A percentile compares a stretch with the other conserved stretches of the same genome.
These are phyloP conservation scores for Phanerochaete carnosa DNA, from an alignment of 768 basidiomycete genomes.

Conservation along the genomic window DNA sequence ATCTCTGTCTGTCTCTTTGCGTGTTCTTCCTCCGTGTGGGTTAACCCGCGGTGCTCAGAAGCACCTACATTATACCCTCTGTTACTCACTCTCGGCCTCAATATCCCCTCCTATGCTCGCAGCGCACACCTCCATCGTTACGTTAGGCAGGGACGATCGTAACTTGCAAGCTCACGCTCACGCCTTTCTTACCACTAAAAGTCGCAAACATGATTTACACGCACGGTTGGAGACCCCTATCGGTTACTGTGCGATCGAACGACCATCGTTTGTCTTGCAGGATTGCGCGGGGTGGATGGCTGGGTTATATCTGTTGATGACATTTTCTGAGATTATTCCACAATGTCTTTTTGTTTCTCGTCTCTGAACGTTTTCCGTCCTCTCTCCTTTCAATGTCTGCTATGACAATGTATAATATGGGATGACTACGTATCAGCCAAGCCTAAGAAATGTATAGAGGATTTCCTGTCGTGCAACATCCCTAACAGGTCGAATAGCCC, in stretches of 20 bases:
- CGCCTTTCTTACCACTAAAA: not conserved
- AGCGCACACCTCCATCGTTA: not conserved
- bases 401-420: slow-evolving; percentile 16
- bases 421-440: slow-evolving; percentile 11
- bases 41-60: slow-evolving; percentile 1
- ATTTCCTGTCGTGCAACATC: not conserved
- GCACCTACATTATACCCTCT: slow-evolving; percentile 1
- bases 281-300: slow-evolving; percentile 3
- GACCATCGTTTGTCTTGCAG: not conserved
- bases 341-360: slow-evolving; percentile 1
- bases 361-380: slow-evolving; percentile 8
- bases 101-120: not conserved
- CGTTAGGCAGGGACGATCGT: not conserved
- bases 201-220: not conserved
- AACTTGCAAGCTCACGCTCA: not conserved
- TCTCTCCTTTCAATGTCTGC: slow-evolving; percentile 9
- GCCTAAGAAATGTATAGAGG: slow-evolving; percentile 16
- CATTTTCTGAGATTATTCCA: slow-evolving; percentile 10
- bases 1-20: not conserved
- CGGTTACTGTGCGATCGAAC: not conserved
- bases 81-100: not conserved
- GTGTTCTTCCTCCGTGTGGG: slow-evolving; percentile 1
- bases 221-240: not conserved
- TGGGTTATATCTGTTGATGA: slow-evolving; percentile 7
- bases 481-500: no score